Evolutionary conservation across 2,329 filamentous ascomycete species (phyloP).

Genomic region (Cytospora paraplurivora): DNA sequence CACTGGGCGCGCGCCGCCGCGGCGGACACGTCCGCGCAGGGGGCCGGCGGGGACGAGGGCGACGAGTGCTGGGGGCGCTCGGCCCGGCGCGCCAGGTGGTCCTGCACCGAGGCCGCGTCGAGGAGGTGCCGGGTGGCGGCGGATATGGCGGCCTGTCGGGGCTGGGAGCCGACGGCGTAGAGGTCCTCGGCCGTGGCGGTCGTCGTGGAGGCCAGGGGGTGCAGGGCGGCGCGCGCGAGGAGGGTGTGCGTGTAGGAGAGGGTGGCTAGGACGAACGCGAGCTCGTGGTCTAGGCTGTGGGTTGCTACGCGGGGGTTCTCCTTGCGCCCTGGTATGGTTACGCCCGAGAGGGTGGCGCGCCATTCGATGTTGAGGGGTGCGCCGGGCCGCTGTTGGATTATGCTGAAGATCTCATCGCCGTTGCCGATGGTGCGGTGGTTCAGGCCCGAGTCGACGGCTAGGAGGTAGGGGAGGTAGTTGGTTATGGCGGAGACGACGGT

Average conservation of each 20-base stretch:
- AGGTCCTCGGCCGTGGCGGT: conserved; percentile 46
- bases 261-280: conserved; percentile 76
- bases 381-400: conserved; percentile 55
- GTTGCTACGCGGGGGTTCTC: conserved; percentile 69
- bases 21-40: conserved; percentile 57
- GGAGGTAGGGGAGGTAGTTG: conserved; percentile 80
- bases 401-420: conserved; percentile 64
- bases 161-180: conserved; percentile 57
- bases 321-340: conserved; percentile 60
- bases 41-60: conserved; percentile 39
- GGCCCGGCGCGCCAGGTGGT: conserved; percentile 65
- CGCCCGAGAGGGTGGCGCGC: conserved; percentile 75
- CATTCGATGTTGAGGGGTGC: conserved; percentile 71
- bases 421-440: conserved; percentile 48
- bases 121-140: conserved; percentile 77
- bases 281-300: conserved; percentile 76
- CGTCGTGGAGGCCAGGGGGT: conserved; percentile 70
- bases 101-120: conserved; percentile 76
- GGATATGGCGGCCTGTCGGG: conserved; percentile 69
- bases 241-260: conserved; percentile 74
- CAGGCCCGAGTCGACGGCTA: conserved; percentile 76
- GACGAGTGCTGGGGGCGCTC: conserved; percentile 38
- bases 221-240: conserved; percentile 70
- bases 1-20: conserved; percentile 58
- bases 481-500: conserved; percentile 70